Evolutionary conservation across 768 basidiomycete species (phyloP), one percentile per base, ranked within the genome.

Genomic region (Mycena haematopus): DNA sequence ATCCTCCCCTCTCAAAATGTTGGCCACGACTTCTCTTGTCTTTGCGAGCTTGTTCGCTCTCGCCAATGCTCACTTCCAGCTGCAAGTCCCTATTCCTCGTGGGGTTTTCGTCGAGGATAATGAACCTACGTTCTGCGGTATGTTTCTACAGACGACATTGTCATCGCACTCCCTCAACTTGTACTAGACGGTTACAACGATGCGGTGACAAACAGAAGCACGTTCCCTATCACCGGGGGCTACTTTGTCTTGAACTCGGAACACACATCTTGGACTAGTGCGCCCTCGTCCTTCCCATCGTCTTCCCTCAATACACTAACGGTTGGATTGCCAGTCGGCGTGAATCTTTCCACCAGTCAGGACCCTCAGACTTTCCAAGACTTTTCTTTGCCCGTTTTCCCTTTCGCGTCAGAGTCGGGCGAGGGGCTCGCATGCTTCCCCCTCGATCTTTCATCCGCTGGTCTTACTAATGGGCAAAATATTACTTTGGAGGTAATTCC

Each of bases 11-110:
- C 50, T 35, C 35, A 15, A 35, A 35, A 82, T 83, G 80, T 72
- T 61, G 61, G 65, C 78, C 67, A 24, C 76, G 29, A 62, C 75
- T 60, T 50, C 80, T 49, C 42, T 76, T 59, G 35, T 83, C 59
- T 58, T 85, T 27, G 70, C 75, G 38, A 68, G 73, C 36, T 72
- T 84, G 24, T 74, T 77, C 15, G 69, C 81, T 35, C 72, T 77
- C 44, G 86, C 78, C 31, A 78, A 76, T 51, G 92, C 91, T 9
- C 93, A 96, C 74, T 95, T 95, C 77, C 88, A 90, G 67, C 79
- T 95, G 45, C 83, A 88, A 69, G 94, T 85, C 73, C 94, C 93
- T 19, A 66, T 78, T 0, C 87, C 91, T 13, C 81, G 93, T 50
- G 94, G 93, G 1, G 71, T 68, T 0, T 95, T 95, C 72, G 80